A percentile compares a stretch with the other conserved stretches of the same genome.
Evolutionary conservation across 176 grass and related monocot species (phyloP).

Genomic region (Alloteropsis semialata): DNA sequence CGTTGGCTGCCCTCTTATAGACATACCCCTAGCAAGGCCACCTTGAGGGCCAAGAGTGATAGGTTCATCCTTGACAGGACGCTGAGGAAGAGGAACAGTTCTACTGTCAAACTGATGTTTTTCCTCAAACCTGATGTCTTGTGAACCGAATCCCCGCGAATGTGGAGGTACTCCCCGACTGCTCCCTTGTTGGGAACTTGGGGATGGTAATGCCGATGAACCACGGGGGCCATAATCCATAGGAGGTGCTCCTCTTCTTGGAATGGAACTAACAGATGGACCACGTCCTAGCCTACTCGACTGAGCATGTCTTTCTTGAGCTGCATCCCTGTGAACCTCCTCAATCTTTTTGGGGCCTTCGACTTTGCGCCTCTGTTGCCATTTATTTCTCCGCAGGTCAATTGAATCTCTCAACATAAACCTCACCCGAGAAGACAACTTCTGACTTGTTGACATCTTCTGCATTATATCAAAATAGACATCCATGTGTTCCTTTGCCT

Average conservation of each 20-base stretch:
- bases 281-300: slow-evolving; percentile 69
- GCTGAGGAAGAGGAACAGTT: slow-evolving; percentile 71
- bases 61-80: slow-evolving; percentile 56
- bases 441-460: slow-evolving; percentile 63
- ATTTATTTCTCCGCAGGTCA: slow-evolving; percentile 87
- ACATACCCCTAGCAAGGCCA: slow-evolving; percentile 83
- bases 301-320: slow-evolving; percentile 91
- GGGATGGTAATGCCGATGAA: slow-evolving; percentile 42
- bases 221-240: slow-evolving; percentile 61
- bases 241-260: slow-evolving; percentile 55
- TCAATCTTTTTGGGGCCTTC: slow-evolving; percentile 99
- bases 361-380: slow-evolving; percentile 93
- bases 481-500: slow-evolving; percentile 96
- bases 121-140: slow-evolving; percentile 76
- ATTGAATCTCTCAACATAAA: slow-evolving; percentile 91
- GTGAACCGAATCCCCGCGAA: slow-evolving; percentile 47
- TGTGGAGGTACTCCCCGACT: slow-evolving; percentile 57
- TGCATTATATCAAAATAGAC: slow-evolving; percentile 73
- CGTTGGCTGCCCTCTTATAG: slow-evolving; percentile 64
- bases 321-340: slow-evolving; percentile 92
- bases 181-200: slow-evolving; percentile 64
- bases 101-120: slow-evolving; percentile 62
- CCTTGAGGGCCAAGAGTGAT: slow-evolving; percentile 89
- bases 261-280: slow-evolving; percentile 46
- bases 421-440: slow-evolving; percentile 77